Base-by-base conservation (phyloP, 2,329 filamentous ascomycete genomes). In the Cercospora janseana region DNA sequence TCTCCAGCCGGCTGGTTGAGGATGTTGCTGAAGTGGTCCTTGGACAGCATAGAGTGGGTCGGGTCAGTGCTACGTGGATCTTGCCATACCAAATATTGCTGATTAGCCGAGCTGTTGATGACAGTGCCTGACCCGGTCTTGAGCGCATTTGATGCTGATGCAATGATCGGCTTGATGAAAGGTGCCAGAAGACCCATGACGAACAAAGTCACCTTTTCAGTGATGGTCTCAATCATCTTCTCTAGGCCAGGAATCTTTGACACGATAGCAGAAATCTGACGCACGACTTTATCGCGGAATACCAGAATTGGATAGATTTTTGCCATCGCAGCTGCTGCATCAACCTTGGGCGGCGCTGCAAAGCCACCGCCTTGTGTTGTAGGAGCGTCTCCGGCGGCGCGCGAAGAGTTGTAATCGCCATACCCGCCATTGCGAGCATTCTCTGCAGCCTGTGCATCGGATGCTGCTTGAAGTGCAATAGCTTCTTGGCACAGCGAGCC, bases 241-340 rank as follows among this genome's bases (percentile, higher is more conserved):
- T 95, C 89, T 3, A 98, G 77, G 0, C 92, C 92, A 0, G 93
- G 93, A 29, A 98, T 86, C 74, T 94, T 96, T 62, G 90, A 83
- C 59, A 97, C 89, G 45, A 90, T 86, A 29, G 82, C 80, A 64
- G 83, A 89, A 69, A 98, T 90, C 31, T 85, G 81, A 60, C 88
- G 88, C 43, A 96, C 91, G 47, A 98, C 90, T 64, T 86, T 93
- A 74, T 98, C 93, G 52, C 92, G 82, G 76, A 97, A 98, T 53
- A 88, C 80, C 0, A 98, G 79, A 53, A 98, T 95, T 1, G 93
- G 93, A 64, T 97, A 97, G 58, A 98, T 96, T 71, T 94, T 73
- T 0, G 67, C 66, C 27, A 75, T 69, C 18, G 72, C 62, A 31
- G 59, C 69, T 16, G 52, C 52, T 6, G 57, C 52, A 38, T 60